Percentiles rank a stretch among this genome's conserved stretches.
phyloP scores from a whole-genome alignment of 2,329 filamentous ascomycete species.

The Xylaria arbuscula region DNA sequence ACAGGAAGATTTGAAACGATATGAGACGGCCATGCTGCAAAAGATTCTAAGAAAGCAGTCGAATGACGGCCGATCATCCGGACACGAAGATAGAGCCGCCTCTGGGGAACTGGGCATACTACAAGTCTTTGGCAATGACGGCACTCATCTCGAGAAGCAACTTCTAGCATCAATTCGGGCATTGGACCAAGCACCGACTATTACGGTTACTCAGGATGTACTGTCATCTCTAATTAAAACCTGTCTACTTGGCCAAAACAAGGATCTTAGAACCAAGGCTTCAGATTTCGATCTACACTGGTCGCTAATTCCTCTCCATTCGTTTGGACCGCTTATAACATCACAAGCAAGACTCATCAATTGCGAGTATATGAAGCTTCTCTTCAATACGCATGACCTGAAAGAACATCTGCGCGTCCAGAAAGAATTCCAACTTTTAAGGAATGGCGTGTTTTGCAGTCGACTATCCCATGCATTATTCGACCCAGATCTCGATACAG shows the following conservation, averaged over 20 bases:
- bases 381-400: slow-evolving; percentile 80
- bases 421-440: slow-evolving; percentile 82
- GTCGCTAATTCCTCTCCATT: slow-evolving; percentile 74
- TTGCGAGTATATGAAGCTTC: slow-evolving; percentile 75
- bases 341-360: slow-evolving; percentile 83
- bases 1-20: slow-evolving; percentile 68
- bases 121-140: slow-evolving; percentile 62
- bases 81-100: background rate
- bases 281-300: slow-evolving; percentile 62
- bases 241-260: slow-evolving; percentile 51
- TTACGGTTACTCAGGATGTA: slow-evolving; percentile 46
- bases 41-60: slow-evolving; percentile 30
- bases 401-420: slow-evolving; percentile 79
- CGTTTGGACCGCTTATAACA: slow-evolving; percentile 78
- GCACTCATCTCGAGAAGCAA: slow-evolving; percentile 59
- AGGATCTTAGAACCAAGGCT: slow-evolving; percentile 32
- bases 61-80: background rate
- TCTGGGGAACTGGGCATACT: slow-evolving; percentile 46
- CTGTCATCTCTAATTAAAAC: slow-evolving; percentile 56
- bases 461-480: slow-evolving; percentile 86
- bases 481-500: slow-evolving; percentile 81
- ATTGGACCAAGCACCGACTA: slow-evolving; percentile 53
- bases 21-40: slow-evolving; percentile 57
- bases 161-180: slow-evolving; percentile 63
- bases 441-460: slow-evolving; percentile 85